These are phyloP conservation scores for Lyophyllum decastes DNA, from an alignment of 768 basidiomycete species.

Conservation along the genomic window DNA sequence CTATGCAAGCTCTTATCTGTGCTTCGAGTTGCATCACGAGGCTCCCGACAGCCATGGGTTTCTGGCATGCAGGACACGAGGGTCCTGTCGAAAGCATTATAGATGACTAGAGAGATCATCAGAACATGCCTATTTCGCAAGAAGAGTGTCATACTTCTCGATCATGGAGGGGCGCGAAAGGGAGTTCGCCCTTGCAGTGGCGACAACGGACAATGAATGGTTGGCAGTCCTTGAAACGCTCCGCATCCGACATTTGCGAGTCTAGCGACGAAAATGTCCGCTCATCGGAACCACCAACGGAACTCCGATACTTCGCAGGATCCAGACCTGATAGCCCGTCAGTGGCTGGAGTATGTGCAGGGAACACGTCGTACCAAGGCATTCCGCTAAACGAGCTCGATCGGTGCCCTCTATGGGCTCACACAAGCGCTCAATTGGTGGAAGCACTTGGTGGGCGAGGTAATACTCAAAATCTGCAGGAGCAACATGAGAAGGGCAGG, in stretches of 20 bases:
- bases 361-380: conserved; percentile 61
- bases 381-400: conserved; percentile 88
- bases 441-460: conserved; percentile 87
- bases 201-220: conserved; percentile 79
- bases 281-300: conserved; percentile 51
- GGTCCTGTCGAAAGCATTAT: conserved; percentile 67
- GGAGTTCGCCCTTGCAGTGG: conserved; percentile 60
- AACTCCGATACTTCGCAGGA: conserved; percentile 54
- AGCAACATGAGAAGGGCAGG: background rate
- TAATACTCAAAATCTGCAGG: conserved; percentile 86
- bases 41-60: conserved; percentile 54
- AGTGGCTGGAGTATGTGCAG: background rate
- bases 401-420: conserved; percentile 97
- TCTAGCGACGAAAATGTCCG: conserved; percentile 78
- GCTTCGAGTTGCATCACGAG: conserved; percentile 84
- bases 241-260: conserved; percentile 84
- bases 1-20: conserved; percentile 78
- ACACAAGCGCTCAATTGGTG: conserved; percentile 93
- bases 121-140: background rate
- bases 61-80: conserved; percentile 68
- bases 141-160: conserved; percentile 43
- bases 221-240: conserved; percentile 79
- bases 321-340: conserved; percentile 49
- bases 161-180: conserved; percentile 62
- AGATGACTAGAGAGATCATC: conserved; percentile 50